Evolutionary conservation across 306 rosid genomes (phyloP).

Genomic region (Vachellia collinsii): DNA sequence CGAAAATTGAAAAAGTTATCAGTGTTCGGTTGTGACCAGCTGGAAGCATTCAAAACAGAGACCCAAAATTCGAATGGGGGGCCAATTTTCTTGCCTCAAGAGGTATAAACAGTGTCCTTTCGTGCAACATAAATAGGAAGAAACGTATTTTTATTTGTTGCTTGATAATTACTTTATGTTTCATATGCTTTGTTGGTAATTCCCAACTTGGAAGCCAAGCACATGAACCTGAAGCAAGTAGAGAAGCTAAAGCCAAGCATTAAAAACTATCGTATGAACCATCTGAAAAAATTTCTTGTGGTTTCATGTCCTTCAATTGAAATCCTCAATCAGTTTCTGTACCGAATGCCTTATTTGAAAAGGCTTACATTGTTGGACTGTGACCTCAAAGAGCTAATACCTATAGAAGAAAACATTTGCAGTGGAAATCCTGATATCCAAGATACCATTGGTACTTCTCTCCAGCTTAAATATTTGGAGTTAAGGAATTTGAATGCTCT

Average conservation of each 20-base stretch:
- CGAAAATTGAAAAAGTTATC: background rate
- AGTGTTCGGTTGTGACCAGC: background rate
- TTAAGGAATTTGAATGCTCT: background rate
- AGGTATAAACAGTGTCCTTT: background rate
- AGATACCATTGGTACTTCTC: background rate
- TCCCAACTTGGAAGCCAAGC: constrained; percentile 5
- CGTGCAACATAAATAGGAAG: background rate
- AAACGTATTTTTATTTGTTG: no score
- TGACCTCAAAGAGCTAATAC: background rate
- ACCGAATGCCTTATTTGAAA: constrained; percentile 26
- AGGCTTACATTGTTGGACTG: background rate
- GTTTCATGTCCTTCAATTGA: no score
- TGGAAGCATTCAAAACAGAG: background rate
- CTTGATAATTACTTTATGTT: background rate
- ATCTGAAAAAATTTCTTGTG: background rate
- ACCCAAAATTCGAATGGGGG: background rate
- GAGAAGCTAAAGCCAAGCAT: background rate
- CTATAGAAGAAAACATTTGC: no score
- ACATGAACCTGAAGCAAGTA: background rate
- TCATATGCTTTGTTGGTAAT: background rate
- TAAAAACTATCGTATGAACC: background rate
- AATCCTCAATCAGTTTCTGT: background rate
- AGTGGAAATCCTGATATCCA: no score
- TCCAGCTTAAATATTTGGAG: constrained; percentile 8
- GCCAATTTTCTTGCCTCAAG: background rate